Base-by-base conservation (phyloP, 495 filamentous ascomycete genomes). In the Physcia stellaris region DNA sequence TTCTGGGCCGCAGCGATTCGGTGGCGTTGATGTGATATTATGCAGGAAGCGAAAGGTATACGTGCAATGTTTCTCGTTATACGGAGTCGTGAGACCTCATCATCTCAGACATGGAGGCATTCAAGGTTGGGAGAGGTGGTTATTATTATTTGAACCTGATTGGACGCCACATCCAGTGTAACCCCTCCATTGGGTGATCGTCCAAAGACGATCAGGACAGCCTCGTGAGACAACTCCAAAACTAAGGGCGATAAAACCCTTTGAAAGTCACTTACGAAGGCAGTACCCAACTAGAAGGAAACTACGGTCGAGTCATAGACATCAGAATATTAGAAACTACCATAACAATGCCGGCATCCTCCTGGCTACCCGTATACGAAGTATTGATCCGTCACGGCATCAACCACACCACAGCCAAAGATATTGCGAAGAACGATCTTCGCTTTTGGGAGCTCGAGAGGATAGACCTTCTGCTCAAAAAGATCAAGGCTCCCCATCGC, bases 341-440 rank as follows among this genome's bases (percentile, higher is more conserved):
- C 34, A 9, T 1, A 2, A 10, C 3, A 13, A 36, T 36, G 34
- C 34, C 34, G 5, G 13, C 34, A 6, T 36, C 34, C 6, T 19
- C 16, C 11, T 36, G 34, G 34, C 21, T 3, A 19, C 20, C 22
- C 12, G 31, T 28, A 17, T 30, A 40, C 18, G 37, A 40, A 22
- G 12, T 30, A 12, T 22, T 40, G n/a, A 18, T 30, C 16, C 37
- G 37, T 11, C 22, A 40, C 23, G 37, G 24, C 1, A 30, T 40
- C 23, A 2, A 32, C 23, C 16, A 16, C 13, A n/a, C 16, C n/a
- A 30, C 27, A 0, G 37, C 37, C 22, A 29, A 22, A 4, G 27
- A 16, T 17, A 22, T 17, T 12, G 37, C 37, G 13, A 37, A 4
- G 18, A 19, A n/a, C 22, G 40, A 35, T 16, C 15, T 42, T 4